A percentile compares a stretch with the other conserved stretches of the same genome.
Conservation (phyloP, 2,329 filamentous ascomycete genomes). For the Fusarium sp. region DNA sequence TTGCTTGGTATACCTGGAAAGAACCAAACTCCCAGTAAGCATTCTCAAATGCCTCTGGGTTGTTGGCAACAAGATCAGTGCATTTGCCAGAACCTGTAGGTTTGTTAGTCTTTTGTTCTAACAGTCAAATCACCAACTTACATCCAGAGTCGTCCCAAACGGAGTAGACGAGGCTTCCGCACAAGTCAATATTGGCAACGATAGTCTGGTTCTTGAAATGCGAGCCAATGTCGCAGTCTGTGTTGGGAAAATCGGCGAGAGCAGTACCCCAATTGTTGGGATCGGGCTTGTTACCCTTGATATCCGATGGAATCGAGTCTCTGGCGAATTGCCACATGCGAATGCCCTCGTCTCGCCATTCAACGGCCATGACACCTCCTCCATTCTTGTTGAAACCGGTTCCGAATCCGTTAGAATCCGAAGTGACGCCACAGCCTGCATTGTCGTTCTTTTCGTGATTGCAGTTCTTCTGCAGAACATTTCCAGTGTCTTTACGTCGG, state of each 20-base stretch:
- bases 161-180: conserved; percentile 68
- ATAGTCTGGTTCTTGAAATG: conserved; percentile 78
- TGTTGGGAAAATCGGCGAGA: conserved; percentile 75
- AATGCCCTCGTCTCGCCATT: conserved; percentile 73
- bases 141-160: conserved; percentile 64
- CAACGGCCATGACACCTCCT: conserved; percentile 73
- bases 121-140: conserved; percentile 41
- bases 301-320: conserved; percentile 65
- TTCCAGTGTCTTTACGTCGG: conserved; percentile 68
- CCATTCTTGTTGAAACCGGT: conserved; percentile 65
- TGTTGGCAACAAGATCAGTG: conserved; percentile 70
- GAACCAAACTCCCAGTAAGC: conserved; percentile 77
- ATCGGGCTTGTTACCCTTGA: conserved; percentile 67
- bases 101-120: conserved; percentile 11
- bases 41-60: conserved; percentile 68
- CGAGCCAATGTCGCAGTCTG: conserved; percentile 70
- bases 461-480: conserved; percentile 62
- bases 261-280: conserved; percentile 75
- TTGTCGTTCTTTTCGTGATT: conserved; percentile 67
- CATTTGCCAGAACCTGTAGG: conserved; percentile 68
- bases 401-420: conserved; percentile 63
- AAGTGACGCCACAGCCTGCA: conserved; percentile 70
- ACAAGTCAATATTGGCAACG: conserved; percentile 76
- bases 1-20: conserved; percentile 69
- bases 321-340: conserved; percentile 74